These are phyloP conservation scores for Cyberlindnera galapagoensis DNA, from an alignment of 805 yeast species.

Conservation along the genomic window DNA sequence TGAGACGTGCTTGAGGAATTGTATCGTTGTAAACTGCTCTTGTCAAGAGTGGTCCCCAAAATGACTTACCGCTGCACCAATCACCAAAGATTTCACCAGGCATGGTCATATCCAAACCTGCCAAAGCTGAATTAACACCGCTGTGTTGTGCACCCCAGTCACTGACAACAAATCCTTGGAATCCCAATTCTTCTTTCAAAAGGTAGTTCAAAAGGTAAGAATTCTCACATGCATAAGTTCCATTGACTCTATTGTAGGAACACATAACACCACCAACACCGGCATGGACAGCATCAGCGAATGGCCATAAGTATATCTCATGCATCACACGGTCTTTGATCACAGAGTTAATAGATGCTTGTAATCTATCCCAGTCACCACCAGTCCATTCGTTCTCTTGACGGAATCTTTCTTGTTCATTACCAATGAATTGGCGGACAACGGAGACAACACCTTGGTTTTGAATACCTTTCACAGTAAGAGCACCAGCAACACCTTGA, in stretches of 20 bases:
- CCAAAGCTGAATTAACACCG: conserved; percentile 48
- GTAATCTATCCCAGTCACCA: conserved; percentile 36
- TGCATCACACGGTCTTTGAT: conserved; percentile 58
- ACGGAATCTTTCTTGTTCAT: conserved; percentile 58
- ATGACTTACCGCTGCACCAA: conserved; percentile 47
- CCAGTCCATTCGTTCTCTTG: conserved; percentile 48
- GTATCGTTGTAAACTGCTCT: conserved; percentile 50
- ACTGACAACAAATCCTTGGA: conserved; percentile 60
- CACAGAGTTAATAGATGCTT: conserved; percentile 41
- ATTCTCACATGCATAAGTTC: conserved; percentile 54
- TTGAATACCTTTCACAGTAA: conserved; percentile 50
- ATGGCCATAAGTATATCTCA: conserved; percentile 60
- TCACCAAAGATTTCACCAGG: conserved; percentile 51
- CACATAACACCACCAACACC: conserved; percentile 62
- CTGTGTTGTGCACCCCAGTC: conserved; percentile 64
- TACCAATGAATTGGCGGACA: conserved; percentile 51
- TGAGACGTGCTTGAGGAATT: conserved; percentile 43
- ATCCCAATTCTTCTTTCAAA: conserved; percentile 55
- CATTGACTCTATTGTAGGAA: conserved; percentile 50
- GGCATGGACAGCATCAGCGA: conserved; percentile 54
- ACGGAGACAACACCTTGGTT: conserved; percentile 51
- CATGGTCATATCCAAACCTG: conserved; percentile 64
- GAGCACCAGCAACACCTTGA: conserved; percentile 48
- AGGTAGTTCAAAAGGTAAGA: conserved; percentile 46
- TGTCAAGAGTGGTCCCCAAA: conserved; percentile 53